These are phyloP conservation scores for Colletotrichum spaethianum DNA, from an alignment of 2,329 filamentous ascomycete species.

Conservation along the genomic window DNA sequence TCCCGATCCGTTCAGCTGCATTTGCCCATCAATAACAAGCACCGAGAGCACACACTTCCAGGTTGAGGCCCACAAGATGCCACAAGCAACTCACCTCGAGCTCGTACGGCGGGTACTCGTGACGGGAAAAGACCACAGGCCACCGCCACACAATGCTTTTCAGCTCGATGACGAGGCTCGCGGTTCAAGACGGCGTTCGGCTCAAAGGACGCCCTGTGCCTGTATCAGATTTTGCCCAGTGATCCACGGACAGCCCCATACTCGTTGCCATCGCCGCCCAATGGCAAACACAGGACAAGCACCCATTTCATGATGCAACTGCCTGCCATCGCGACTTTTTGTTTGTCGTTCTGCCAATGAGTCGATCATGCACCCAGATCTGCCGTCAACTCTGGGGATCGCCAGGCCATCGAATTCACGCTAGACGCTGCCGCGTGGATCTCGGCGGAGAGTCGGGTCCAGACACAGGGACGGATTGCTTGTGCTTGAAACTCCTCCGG, in stretches of 20 bases:
- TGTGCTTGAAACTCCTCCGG: too few species aligned
- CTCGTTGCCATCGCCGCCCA: not conserved
- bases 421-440: not conserved
- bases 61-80: not conserved
- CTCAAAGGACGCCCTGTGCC: slow-evolving; percentile 19
- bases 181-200: slow-evolving; percentile 2
- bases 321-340: slow-evolving; percentile 15
- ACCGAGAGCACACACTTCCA: not conserved
- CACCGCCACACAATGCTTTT: slow-evolving; percentile 12
- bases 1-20: not conserved
- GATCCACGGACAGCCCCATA: not conserved
- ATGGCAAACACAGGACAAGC: not conserved
- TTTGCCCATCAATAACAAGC: not conserved
- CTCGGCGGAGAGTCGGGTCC: not conserved
- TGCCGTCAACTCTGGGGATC: slow-evolving; percentile 13
- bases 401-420: not conserved
- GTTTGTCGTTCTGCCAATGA: not conserved
- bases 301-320: not conserved
- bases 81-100: not conserved
- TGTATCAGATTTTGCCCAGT: slow-evolving; percentile 5
- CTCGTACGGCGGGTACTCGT: not conserved
- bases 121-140: not conserved
- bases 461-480: not conserved
- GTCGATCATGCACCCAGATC: slow-evolving; percentile 19
- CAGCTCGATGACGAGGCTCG: not conserved